Evolutionary conservation across 768 basidiomycete genomes (phyloP).

Genomic region (Auricularia auricula-judae): DNA sequence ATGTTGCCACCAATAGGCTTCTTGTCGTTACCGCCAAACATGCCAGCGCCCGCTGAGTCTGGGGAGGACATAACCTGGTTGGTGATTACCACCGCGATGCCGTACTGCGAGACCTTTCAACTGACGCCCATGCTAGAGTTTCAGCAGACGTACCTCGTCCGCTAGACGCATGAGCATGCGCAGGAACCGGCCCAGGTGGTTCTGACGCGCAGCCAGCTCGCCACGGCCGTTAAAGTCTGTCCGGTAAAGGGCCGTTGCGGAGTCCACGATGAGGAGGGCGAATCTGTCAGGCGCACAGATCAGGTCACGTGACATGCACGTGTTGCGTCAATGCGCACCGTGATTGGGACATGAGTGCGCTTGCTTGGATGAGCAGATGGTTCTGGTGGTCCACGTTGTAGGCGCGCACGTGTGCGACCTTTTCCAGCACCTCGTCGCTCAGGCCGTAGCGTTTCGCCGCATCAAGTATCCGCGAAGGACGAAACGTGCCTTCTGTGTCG

Average conservation of each 20-base stretch:
- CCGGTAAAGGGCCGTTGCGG: conserved; percentile 88
- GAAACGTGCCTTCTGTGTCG: conserved; percentile 98
- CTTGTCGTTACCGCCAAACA: conserved; percentile 84
- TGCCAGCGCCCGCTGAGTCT: conserved; percentile 73
- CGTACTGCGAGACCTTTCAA: conserved; percentile 49
- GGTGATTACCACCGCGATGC: conserved; percentile 92
- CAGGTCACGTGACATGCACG: not conserved
- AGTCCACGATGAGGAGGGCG: conserved; percentile 92
- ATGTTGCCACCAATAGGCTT: conserved; percentile 99
- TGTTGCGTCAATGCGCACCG: conserved; percentile 37
- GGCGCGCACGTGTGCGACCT: conserved; percentile 95
- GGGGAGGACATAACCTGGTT: conserved; percentile 99
- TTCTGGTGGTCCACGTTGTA: conserved; percentile 98
- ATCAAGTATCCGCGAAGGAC: conserved; percentile 86
- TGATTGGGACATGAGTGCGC: conserved; percentile 98
- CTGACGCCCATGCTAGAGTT: not conserved
- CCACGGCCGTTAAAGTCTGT: conserved; percentile 94
- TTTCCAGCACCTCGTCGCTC: conserved; percentile 96
- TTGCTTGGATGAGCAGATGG: conserved; percentile 77
- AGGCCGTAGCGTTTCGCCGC: conserved; percentile 95
- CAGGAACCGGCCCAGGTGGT: conserved; percentile 91
- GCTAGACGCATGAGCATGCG: conserved; percentile 87
- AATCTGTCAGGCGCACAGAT: conserved; percentile 43
- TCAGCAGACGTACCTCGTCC: conserved; percentile 62
- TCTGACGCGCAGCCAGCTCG: conserved; percentile 89